Evolutionary conservation across 768 basidiomycete species (phyloP), one percentile per base, ranked within the genome.

Genomic region (Candolleomyces efflorescens): DNA sequence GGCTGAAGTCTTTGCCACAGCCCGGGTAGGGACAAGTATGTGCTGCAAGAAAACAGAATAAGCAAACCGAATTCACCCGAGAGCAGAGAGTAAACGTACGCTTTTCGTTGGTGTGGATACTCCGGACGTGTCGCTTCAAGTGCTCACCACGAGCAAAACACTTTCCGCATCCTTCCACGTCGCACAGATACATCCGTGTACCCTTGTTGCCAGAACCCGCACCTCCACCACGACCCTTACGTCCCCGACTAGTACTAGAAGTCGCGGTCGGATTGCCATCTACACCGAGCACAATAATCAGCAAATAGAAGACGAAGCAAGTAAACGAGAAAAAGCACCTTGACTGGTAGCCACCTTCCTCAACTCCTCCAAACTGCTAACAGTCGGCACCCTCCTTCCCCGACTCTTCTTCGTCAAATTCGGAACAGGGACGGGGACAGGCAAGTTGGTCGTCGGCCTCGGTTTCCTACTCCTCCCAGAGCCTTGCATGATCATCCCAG

Each of bases 31-130:
- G 85, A 72, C 92, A 94, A 65, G 82, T 82, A 71, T 89, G 89
- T 57, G 93, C 92, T 94, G 67, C 27, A 59, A 50, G 60, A 51
- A 36, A 37, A 63, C 53, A 39, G 58, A 13, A 13, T 58, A 55
- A 15, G 54, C 50, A 26, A 48, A 43, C 43, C 52, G 60, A 63
- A 48, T 58, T 43, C 47, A 38, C 53, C 51, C 13, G 36, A 32
- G 61, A 51, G 56, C 10, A 51, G 23, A 36, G 59, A 13, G 32
- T 32, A 26, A 18, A 82, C 91, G 71, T 67, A 94, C 93, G 93
- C 77, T 92, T 94, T 69, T 94, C 92, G 70, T 94, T 83, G 22
- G 93, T 94, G 72, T 95, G 93, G 54, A 95, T 92, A 65, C 87
- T 89, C 63, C 91, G 74, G 41, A 94, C 82, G 69, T 95, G 93